Base-by-base conservation (phyloP, 2,329 filamentous ascomycete genomes). In the Fonsecaea monophora region DNA sequence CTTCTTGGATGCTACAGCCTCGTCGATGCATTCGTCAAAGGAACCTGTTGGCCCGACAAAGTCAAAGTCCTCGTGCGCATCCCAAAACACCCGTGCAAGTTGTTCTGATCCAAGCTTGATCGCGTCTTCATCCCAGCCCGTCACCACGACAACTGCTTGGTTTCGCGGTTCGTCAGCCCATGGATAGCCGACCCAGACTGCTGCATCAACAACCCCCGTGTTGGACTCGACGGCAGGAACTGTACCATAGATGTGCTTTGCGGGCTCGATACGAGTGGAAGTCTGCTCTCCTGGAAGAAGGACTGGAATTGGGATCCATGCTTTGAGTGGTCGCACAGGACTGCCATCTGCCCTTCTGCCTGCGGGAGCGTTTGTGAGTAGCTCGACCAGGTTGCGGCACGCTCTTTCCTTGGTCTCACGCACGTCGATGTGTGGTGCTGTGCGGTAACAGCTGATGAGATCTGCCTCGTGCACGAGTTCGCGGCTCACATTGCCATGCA, bases 401-500 rank as follows among this genome's bases (percentile, higher is more conserved):
- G 48, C 48, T 21, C 59, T 45, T 38, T 61, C 59, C 34, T 54
- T 61, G 32, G 48, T 61, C 35, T 61, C 59, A 34, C 10, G 34
- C 45, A 61, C 45, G 34, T 61, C 59, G 21, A 61, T 13, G 13
- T 61, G 59, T 21, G 59, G 45, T 40, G 59, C 59, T 5, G 59
- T 61, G 35, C 48, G 45, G 32, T 61, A 61, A 50, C 59, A 61
- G 37, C 48, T 61, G 34, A 61, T 61, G 18, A 61, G 35, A 12
- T 61, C 59, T 53, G 48, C 40, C 45, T 61, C 42, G 13, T 61
- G 59, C 37, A 50, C 59, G 15, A 61, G 59, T 40, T 54, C 21
- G 34, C 59, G 59, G 54, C 59, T 61, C 15, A 61, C 59, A 40
- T 61, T 61, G 59, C 59, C 59, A 32, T 61, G 59, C 45, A 61